phyloP scores from a whole-genome alignment of 2,329 filamentous ascomycete species.

The Hymenoscyphus scutula region DNA sequence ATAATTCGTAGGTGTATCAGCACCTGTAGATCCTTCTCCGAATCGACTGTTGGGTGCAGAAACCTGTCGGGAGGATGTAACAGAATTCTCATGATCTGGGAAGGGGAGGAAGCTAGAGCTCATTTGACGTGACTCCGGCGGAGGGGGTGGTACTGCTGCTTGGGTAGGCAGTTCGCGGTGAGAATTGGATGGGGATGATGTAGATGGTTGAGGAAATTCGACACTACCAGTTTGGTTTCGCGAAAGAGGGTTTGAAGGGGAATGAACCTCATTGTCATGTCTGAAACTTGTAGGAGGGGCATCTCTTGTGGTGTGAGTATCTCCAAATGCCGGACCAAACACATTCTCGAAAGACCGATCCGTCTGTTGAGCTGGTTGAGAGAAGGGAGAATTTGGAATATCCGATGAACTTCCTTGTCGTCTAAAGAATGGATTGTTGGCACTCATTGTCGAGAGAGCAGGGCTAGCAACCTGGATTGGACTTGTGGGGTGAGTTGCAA shows the following conservation, averaged over 20 bases:
- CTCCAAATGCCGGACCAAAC: slow-evolving; percentile 68
- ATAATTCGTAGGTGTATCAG: slow-evolving; percentile 40
- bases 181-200: slow-evolving; percentile 60
- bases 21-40: slow-evolving; percentile 46
- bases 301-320: slow-evolving; percentile 42
- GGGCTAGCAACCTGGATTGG: slow-evolving; percentile 64
- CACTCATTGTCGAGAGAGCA: slow-evolving; percentile 64
- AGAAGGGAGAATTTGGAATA: slow-evolving; percentile 49
- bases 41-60: slow-evolving; percentile 69
- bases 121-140: slow-evolving; percentile 73
- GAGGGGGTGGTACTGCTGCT: slow-evolving; percentile 46
- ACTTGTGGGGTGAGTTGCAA: slow-evolving; percentile 30
- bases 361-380: slow-evolving; percentile 41
- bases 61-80: slow-evolving; percentile 74
- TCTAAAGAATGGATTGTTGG: slow-evolving; percentile 94
- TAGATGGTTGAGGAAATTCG: slow-evolving; percentile 37
- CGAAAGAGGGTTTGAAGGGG: slow-evolving; percentile 30
- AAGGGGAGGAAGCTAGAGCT: slow-evolving; percentile 75
- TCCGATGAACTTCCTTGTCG: slow-evolving; percentile 56
- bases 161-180: slow-evolving; percentile 57
- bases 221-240: slow-evolving; percentile 27
- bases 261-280: slow-evolving; percentile 36
- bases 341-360: slow-evolving; percentile 81
- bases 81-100: slow-evolving; percentile 60
- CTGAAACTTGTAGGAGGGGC: slow-evolving; percentile 60